Conservation (phyloP, 2,329 filamentous ascomycete genomes). For the Trichoderma gracile region DNA sequence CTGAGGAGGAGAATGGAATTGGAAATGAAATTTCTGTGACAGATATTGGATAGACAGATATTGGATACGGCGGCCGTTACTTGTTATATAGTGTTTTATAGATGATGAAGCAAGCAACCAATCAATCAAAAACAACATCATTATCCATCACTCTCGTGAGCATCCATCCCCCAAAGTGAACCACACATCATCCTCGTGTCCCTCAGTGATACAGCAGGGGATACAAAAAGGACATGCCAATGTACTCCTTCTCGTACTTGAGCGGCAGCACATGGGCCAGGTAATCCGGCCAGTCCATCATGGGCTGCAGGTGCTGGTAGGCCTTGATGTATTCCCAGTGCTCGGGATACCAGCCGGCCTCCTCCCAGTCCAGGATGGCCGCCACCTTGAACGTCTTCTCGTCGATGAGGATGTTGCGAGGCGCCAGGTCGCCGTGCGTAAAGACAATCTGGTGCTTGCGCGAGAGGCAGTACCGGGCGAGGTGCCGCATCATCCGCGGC, state of each 20-base stretch:
- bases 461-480: not conserved
- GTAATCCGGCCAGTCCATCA: not conserved
- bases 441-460: not conserved
- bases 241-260: not conserved
- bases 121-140: no score
- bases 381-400: not conserved
- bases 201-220: not conserved
- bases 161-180: no score
- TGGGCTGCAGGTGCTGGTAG: not conserved
- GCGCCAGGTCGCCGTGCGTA: not conserved
- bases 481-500: not conserved
- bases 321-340: slow-evolving; percentile 7
- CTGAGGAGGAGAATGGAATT: no score
- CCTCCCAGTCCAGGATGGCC: slow-evolving; percentile 5
- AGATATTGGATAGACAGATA: no score
- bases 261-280: not conserved
- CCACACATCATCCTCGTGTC: no score
- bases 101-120: no score
- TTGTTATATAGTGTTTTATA: no score
- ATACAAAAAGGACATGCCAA: not conserved
- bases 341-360: slow-evolving; percentile 11
- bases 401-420: not conserved
- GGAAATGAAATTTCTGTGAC: no score
- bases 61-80: no score
- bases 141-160: no score